Evolutionary conservation across 2,329 filamentous ascomycete genomes (phyloP).

Genomic region (Cladosporium oxysporum): DNA sequence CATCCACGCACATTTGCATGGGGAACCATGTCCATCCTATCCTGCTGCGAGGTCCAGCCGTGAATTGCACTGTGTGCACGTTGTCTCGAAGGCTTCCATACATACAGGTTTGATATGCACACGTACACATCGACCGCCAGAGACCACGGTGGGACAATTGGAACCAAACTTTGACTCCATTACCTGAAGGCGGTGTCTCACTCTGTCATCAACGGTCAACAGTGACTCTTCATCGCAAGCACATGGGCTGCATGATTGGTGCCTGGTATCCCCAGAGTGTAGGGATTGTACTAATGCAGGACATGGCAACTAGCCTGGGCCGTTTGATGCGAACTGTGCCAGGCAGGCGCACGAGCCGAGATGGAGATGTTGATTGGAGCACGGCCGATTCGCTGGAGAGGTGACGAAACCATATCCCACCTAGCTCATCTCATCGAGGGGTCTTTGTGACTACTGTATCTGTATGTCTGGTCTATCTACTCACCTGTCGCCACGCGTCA

Average conservation of each 20-base stretch:
- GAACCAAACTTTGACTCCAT: not conserved
- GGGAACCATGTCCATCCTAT: not conserved
- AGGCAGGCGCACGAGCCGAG: constrained; percentile 9
- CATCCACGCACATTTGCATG: not conserved
- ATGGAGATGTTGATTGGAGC: constrained; percentile 16
- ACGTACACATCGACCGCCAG: not conserved
- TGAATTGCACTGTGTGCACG: no score
- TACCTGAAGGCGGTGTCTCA: constrained; percentile 8
- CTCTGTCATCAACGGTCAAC: not conserved
- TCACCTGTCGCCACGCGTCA: constrained; percentile 13
- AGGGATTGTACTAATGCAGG: constrained; percentile 15
- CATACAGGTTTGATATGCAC: not conserved
- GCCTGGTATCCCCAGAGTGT: constrained; percentile 12
- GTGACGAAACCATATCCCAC: constrained; percentile 17
- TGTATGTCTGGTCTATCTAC: not conserved
- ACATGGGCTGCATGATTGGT: constrained; percentile 20
- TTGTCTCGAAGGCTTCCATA: not conserved
- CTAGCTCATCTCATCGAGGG: constrained; percentile 12
- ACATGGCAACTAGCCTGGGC: constrained; percentile 5
- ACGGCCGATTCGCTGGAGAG: constrained; percentile 3
- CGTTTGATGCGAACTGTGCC: constrained; percentile 17
- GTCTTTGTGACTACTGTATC: not conserved
- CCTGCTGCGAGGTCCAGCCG: not conserved
- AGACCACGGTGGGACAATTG: not conserved
- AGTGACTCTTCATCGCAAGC: not conserved